These are phyloP conservation scores for Lichtheimia corymbifera DNA, from an alignment of 371 early-diverging fungal species.

Conservation along the genomic window DNA sequence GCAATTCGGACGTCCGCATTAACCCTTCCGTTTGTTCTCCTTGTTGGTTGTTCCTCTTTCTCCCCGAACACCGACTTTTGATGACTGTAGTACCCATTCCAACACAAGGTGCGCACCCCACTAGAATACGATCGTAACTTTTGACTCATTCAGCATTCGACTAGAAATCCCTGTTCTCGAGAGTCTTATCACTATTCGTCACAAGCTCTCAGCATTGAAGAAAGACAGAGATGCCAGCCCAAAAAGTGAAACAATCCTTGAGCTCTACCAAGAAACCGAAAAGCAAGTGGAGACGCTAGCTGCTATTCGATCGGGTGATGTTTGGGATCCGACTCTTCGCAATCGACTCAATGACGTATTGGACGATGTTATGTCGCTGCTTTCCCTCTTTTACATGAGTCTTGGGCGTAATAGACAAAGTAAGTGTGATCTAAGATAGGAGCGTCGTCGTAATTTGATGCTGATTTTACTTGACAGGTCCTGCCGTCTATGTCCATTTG, in stretches of 20 bases:
- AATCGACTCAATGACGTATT: constrained; percentile 75
- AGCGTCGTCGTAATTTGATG: background rate
- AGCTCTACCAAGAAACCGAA: constrained; percentile 65
- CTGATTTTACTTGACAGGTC: constrained; percentile 27
- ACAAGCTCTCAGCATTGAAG: constrained; percentile 71
- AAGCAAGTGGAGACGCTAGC: constrained; percentile 55
- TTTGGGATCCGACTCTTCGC: constrained; percentile 39
- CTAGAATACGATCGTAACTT: background rate
- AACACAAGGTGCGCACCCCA: constrained; percentile 9
- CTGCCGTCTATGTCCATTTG: constrained; percentile 79
- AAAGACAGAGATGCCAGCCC: constrained; percentile 70
- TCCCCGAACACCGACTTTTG: no score
- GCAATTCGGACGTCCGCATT: no score
- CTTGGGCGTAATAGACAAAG: constrained; percentile 77
- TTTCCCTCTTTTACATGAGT: constrained; percentile 79
- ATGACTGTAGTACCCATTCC: constrained; percentile 17
- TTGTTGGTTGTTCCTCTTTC: no score
- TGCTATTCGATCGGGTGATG: constrained; percentile 44
- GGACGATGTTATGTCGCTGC: constrained; percentile 79
- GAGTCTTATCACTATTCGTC: constrained; percentile 67
- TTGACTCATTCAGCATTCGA: background rate
- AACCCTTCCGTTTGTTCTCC: no score
- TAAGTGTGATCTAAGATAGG: constrained; percentile 10
- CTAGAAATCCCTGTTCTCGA: constrained; percentile 68
- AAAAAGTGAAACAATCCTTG: constrained; percentile 57